A percentile compares a stretch with the other conserved stretches of the same genome.
Evolutionary conservation across 768 basidiomycete genomes (phyloP).

Genomic region (Mycena vulgaris): DNA sequence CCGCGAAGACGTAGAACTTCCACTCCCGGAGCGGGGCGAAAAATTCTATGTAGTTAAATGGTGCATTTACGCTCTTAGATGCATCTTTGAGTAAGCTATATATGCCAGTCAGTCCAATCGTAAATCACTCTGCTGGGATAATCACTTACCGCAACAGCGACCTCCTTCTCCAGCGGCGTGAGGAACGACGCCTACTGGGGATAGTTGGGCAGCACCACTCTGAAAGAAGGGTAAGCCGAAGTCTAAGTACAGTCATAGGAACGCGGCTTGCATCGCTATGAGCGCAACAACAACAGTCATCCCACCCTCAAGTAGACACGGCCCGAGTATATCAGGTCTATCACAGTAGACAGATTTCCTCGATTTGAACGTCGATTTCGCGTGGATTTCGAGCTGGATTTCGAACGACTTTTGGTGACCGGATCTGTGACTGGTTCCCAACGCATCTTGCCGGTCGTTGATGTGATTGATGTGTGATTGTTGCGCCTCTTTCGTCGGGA

Average conservation of each 20-base stretch:
- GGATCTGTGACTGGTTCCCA: too few relatives aligned
- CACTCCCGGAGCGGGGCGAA: conserved; percentile 9
- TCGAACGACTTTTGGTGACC: too few relatives aligned
- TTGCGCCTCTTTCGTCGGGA: too few relatives aligned
- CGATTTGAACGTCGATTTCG: too few relatives aligned
- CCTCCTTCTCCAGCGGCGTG: conserved; percentile 8
- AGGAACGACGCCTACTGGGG: conserved; percentile 2
- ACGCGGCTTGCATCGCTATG: not conserved
- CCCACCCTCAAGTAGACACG: not conserved
- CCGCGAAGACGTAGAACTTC: conserved; percentile 9
- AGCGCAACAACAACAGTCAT: conserved; percentile 1
- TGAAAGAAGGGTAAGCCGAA: not conserved
- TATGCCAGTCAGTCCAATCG: not conserved
- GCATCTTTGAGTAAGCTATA: conserved; percentile 1
- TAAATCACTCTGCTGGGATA: too few relatives aligned
- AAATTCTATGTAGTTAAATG: not conserved
- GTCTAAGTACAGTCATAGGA: not conserved
- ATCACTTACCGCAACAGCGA: not conserved
- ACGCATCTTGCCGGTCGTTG: too few relatives aligned
- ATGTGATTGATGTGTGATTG: too few relatives aligned
- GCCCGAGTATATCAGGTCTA: not conserved
- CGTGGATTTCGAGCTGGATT: too few relatives aligned
- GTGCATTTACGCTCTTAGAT: not conserved
- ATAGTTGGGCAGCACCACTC: not conserved
- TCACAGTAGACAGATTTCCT: too few relatives aligned